Evolutionary conservation across 2,329 filamentous ascomycete species (phyloP), one percentile per base, ranked within the genome.

Genomic region (Scytalidium lignicola): DNA sequence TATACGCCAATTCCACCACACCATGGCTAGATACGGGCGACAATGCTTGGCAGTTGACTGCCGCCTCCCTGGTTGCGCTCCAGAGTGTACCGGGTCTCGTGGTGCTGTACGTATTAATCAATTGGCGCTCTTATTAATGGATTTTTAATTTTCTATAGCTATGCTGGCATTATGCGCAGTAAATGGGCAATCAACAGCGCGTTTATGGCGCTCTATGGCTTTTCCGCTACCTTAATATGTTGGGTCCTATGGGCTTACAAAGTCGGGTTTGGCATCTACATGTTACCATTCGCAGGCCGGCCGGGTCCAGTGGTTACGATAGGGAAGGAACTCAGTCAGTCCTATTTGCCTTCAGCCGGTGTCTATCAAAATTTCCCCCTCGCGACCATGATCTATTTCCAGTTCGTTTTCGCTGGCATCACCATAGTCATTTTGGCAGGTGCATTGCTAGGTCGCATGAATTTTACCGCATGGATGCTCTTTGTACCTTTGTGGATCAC

Each of bases 21-120:
- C 52, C 55, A 13, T 67, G 65, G 65, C 62, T 73, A 23, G 63
- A 72, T 55, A 70, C 65, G 51, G 74, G 74, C 50, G 72, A 77
- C 62, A 73, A 76, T 62, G 71, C 74, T 41, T 77, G 74, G 74
- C 74, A 77, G 61, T 64, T 77, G 45, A 76, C 74, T 15, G 74
- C 74, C 2, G 74, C 68, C 6, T 71, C 69, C 5, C 63, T 77
- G 13, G 74, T 77, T 50, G 74, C 66, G 15, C 63, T 77, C 15
- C 74, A 77, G 57, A 73, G 70, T 21, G 64, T 77, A 3, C 74
- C 74, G 3, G 74, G 74, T 12, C 71, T 76, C 10, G 69, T 72
- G 44, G 68, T 75, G 18, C 60, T 76, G 53, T 59, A 53, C 44
- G 32, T n/a, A 37, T 37, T 13, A 13, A 13, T 37, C 32, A 5